Evolutionary conservation across 2,329 filamentous ascomycete species (phyloP), one percentile per base, ranked within the genome.

Genomic region (Aspergillus clavatus): DNA sequence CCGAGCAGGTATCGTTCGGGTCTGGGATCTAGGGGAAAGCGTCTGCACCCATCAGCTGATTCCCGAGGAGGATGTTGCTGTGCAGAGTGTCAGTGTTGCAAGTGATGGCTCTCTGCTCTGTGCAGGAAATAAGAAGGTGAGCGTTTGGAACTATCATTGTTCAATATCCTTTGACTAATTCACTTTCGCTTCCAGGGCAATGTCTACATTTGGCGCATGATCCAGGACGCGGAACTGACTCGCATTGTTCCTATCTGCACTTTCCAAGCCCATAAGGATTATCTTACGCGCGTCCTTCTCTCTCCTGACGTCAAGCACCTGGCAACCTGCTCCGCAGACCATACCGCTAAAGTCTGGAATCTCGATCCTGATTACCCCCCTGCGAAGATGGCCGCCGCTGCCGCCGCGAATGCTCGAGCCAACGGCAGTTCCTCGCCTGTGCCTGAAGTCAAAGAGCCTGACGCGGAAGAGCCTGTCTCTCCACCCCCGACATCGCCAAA

Each of bases 21-120:
- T 98, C 52, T 98, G 93, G 93, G 93, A 98, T 62, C 71, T 98
- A 45, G 89, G 89, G 7, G 90, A 97, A 77, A 97, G 96, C 65
- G 94, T 89, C 60, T 98, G 93, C 74, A 90, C 87, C 0, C 91
- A 97, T 67, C 88, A 97, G 70, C 78, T 98, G 53, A 94, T 96
- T 38, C 93, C 93, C 1, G 93, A 97, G 68, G 91, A 96, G 57
- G 91, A 97, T 60, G 87, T 95, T 31, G 86, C 88, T 0, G 87
- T 98, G 21, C 86, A 90, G 8, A 96, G 89, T 62, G 90, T 98
- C 22, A 97, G 93, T 2, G 90, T 98, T 40, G 93, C 93, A 3
- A 95, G 86, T 47, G 93, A 98, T 65, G 93, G 93, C 3, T 88
- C 87, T 24, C 79, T 97, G 48, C 81, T 98, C 1, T 95, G 90